phyloP scores from a whole-genome alignment of 257 asterid species.

The Solanum etuberosum region DNA sequence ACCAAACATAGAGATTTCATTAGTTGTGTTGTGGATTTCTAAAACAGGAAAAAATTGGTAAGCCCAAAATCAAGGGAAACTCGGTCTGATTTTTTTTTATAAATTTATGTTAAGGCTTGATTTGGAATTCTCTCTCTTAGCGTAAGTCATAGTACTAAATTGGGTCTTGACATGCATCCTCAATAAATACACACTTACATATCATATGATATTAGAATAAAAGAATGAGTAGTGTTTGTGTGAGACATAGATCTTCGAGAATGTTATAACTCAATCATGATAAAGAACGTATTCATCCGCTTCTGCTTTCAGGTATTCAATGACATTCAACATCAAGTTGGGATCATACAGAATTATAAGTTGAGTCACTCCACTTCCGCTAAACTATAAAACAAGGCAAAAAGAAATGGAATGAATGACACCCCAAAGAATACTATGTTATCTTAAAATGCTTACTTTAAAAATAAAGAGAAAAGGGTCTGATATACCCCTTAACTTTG shows the following conservation, averaged over 20 bases:
- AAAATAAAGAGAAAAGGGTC: background rate
- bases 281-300: background rate
- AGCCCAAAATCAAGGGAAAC: background rate
- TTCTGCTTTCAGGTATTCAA: background rate
- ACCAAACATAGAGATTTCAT: background rate
- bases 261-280: too few relatives aligned
- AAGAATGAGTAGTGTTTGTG: background rate
- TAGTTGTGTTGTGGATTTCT: background rate
- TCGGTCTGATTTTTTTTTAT: background rate
- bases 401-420: background rate
- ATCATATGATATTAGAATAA: background rate
- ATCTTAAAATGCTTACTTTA: background rate
- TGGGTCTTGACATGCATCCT: background rate
- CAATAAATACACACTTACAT: background rate
- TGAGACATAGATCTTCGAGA: background rate
- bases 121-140: background rate
- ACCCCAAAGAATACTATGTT: background rate
- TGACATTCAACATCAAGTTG: background rate
- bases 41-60: background rate
- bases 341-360: background rate
- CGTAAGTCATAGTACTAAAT: background rate
- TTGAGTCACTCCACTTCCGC: background rate
- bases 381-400: background rate
- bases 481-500: too few relatives aligned
- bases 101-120: background rate